Base-by-base conservation (phyloP, 768 basidiomycete species). In the Boletales sp. region DNA sequence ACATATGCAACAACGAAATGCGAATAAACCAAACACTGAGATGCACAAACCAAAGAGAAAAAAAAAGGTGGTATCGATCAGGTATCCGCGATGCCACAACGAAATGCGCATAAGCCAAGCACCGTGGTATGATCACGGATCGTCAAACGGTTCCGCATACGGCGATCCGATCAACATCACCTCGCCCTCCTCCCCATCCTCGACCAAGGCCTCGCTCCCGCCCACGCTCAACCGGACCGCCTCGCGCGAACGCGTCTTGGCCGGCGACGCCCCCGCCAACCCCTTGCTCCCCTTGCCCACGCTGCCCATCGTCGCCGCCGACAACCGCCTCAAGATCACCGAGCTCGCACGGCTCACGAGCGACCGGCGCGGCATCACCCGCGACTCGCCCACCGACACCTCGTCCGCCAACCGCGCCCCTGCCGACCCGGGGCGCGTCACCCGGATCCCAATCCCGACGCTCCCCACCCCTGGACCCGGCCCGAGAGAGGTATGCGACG, bases 331-430 rank as follows among this genome's bases (percentile, higher is more conserved):
- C 17, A 67, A 34, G 10, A 67, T 48, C 9, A 62, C 51, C 36
- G 65, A 65, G 10, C 66, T 64, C 21, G 64, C 66, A 10, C 57
- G 62, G 7, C 59, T 64, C 32, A 67, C 54, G 41, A 59, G 56
- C 44, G 64, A 68, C 5, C 43, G 32, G 3, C 44, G 40, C 1
- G 57, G 41, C 3, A 44, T 43, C 45, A 5, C 38, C n/a, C 1
- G 38, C 35, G 9, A 37, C 5, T 12, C 36, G 35, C 33, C 32
- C 37, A 19, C 12, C 36, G 37, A 37, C 4, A 36, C 50, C 8
- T 3, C 11, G 4, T 42, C 57, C 41, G 57, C 54, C 37, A 67
- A 17, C 9, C 63, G 46, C 4, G 54, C 61, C 2, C 59, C 55
- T 2, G 65, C 65, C 0, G 65, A 66, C 1, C 60, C 63, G 0